A percentile compares a stretch with the other conserved stretches of the same genome.
Evolutionary conservation across 441 rosid genomes (phyloP).

Genomic region (Pelargonium citronellum): DNA sequence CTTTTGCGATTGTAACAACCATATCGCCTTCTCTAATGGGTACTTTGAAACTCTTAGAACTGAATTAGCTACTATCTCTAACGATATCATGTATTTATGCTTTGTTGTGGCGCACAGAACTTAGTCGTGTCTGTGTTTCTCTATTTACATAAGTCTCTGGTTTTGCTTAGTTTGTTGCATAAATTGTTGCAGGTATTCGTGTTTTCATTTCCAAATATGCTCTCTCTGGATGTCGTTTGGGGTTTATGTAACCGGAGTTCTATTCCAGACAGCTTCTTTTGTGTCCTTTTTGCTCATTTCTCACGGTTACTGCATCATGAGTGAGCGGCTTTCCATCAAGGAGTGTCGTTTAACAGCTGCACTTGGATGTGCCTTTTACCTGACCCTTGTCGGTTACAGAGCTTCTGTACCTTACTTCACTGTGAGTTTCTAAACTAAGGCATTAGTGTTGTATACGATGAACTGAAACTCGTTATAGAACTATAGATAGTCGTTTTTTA

Average conservation of each 20-base stretch:
- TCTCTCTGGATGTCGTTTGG: slow-evolving; percentile 94
- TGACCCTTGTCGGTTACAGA: slow-evolving; percentile 80
- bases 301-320: slow-evolving; percentile 82
- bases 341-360: slow-evolving; percentile 84
- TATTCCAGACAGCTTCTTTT: slow-evolving; percentile 81
- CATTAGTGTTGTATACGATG: background rate
- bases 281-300: slow-evolving; percentile 84
- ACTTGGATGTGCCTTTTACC: slow-evolving; percentile 68
- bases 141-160: background rate
- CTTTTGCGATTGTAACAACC: background rate
- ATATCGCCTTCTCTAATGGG: background rate
- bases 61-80: too few relatives aligned
- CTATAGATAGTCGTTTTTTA: background rate
- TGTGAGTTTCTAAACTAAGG: slow-evolving; percentile 33
- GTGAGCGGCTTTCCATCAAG: slow-evolving; percentile 63
- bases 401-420: slow-evolving; percentile 88
- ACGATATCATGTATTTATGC: background rate
- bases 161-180: background rate
- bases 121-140: background rate
- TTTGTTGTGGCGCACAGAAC: background rate
- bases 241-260: slow-evolving; percentile 83
- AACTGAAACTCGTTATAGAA: too few relatives aligned
- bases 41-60: too few relatives aligned
- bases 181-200: slow-evolving; percentile 63
- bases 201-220: slow-evolving; percentile 69